These are phyloP conservation scores for Dothideomycetes sp. DNA, from an alignment of 2,329 filamentous ascomycete species.

Conservation along the genomic window DNA sequence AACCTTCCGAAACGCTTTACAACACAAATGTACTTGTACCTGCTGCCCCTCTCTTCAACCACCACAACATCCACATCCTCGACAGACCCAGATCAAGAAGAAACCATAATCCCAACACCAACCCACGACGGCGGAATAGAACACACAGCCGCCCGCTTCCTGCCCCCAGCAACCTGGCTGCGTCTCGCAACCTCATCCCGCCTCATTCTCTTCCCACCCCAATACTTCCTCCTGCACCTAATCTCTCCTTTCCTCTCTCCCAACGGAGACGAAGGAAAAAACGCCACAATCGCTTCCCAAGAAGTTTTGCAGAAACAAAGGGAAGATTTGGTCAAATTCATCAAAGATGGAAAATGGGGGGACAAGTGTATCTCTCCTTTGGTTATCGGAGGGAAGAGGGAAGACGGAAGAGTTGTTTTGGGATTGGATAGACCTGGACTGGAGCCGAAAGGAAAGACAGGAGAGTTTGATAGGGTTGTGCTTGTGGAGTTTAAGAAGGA, in stretches of 20 bases:
- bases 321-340: constrained; percentile 45
- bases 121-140: constrained; percentile 62
- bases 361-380: constrained; percentile 37
- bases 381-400: constrained; percentile 29
- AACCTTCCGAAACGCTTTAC: constrained; percentile 69
- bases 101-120: constrained; percentile 57
- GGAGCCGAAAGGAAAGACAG: constrained; percentile 44
- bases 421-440: constrained; percentile 46
- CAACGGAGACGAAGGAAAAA: constrained; percentile 19
- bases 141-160: constrained; percentile 69
- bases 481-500: constrained; percentile 49
- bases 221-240: constrained; percentile 63
- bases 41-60: constrained; percentile 52
- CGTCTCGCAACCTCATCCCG: constrained; percentile 51
- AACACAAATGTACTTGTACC: constrained; percentile 95
- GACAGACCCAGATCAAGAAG: constrained; percentile 27
- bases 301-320: constrained; percentile 42
- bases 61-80: constrained; percentile 24
- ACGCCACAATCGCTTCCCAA: constrained; percentile 21
- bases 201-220: constrained; percentile 83
- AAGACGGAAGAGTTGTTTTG: constrained; percentile 44
- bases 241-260: constrained; percentile 46
- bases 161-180: constrained; percentile 62
- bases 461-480: constrained; percentile 47
- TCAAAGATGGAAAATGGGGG: constrained; percentile 36